Conservation (phyloP, 2,329 filamentous ascomycete species). For the Ceratocystis albifundus region DNA sequence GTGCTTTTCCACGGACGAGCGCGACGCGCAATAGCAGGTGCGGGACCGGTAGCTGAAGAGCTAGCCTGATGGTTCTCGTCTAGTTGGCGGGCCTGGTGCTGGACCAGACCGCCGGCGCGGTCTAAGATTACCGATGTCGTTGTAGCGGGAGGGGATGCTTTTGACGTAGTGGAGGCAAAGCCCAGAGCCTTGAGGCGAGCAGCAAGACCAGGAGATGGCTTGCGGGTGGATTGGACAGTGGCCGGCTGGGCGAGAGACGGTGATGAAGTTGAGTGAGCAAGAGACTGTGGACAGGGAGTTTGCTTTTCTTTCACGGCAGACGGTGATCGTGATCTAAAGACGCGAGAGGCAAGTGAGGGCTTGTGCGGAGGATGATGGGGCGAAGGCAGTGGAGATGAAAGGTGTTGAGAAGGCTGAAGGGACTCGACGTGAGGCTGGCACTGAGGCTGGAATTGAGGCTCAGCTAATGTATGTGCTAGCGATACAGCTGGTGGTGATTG, state of each 20-base stretch:
- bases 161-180: constrained; percentile 36
- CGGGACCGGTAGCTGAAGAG: constrained; percentile 34
- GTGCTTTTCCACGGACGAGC: constrained; percentile 63
- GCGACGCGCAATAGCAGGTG: constrained; percentile 43
- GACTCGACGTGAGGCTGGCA: background rate
- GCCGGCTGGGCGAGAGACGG: constrained; percentile 17
- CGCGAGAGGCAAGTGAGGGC: constrained; percentile 21
- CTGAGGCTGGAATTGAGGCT: background rate
- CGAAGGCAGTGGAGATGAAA: background rate
- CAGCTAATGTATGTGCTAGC: background rate
- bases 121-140: constrained; percentile 30
- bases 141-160: constrained; percentile 23
- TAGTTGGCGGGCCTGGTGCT: constrained; percentile 57
- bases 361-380: background rate
- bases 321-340: constrained; percentile 22
- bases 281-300: constrained; percentile 22
- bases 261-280: constrained; percentile 26
- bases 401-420: background rate
- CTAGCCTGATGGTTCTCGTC: constrained; percentile 54
- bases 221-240: constrained; percentile 35
- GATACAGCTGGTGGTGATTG: constrained; percentile 20
- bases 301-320: constrained; percentile 26
- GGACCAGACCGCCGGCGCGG: constrained; percentile 55
- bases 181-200: constrained; percentile 54
- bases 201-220: constrained; percentile 52